Evolutionary conservation across 176 grass and related monocot genomes (phyloP).

Genomic region (Pharus latifolius): DNA sequence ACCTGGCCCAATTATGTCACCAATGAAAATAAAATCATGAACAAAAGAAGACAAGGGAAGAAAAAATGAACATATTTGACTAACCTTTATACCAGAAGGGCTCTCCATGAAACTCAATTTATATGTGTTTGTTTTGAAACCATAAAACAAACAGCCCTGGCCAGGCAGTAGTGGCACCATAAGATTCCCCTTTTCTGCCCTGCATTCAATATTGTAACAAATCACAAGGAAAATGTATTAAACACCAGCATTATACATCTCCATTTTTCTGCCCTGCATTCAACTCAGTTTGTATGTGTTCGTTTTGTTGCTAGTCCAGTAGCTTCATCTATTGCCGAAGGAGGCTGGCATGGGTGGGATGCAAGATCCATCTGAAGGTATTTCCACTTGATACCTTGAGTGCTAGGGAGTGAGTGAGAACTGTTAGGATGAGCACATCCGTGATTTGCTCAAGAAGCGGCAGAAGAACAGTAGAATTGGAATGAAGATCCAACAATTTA

Average conservation of each 20-base stretch:
- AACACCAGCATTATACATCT: not conserved
- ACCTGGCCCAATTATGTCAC: not conserved
- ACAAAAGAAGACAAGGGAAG: not conserved
- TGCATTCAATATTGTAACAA: slow-evolving; percentile 7
- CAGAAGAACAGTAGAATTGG: not conserved
- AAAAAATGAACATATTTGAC: slow-evolving; percentile 2
- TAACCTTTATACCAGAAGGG: slow-evolving; percentile 89
- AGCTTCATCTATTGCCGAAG: too few relatives aligned
- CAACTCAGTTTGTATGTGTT: too few relatives aligned
- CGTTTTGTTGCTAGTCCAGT: too few relatives aligned
- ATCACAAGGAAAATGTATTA: not conserved
- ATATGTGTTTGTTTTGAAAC: slow-evolving; percentile 86
- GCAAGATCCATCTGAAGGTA: too few relatives aligned
- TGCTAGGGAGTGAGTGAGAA: too few relatives aligned
- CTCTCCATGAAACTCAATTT: slow-evolving; percentile 90
- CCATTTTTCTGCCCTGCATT: too few relatives aligned
- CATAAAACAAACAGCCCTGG: slow-evolving; percentile 79
- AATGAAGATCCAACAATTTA: not conserved
- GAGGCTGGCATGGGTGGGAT: too few relatives aligned
- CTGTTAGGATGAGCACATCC: too few relatives aligned
- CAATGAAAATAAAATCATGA: not conserved
- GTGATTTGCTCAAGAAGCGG: not conserved
- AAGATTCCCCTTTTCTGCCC: slow-evolving; percentile 67
- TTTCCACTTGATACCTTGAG: too few relatives aligned
- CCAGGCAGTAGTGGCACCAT: slow-evolving; percentile 77